Evolutionary conservation across 2,329 filamentous ascomycete genomes (phyloP).

Genomic region (Akanthomyces uredinophilus): DNA sequence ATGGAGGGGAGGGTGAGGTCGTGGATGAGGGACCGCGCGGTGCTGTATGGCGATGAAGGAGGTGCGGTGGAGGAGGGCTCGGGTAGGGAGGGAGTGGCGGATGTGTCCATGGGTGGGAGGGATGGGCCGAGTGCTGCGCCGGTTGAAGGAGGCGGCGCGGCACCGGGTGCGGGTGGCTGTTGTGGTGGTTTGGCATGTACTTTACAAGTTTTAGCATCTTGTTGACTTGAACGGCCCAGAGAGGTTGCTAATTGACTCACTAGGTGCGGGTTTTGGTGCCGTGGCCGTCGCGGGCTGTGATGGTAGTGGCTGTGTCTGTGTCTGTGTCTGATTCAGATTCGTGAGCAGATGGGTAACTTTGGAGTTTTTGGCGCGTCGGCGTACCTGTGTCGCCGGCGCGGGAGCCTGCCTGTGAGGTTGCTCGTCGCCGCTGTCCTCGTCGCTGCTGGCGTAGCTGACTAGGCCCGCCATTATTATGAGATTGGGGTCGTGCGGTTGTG

Average conservation of each 20-base stretch:
- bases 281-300: background rate
- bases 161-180: conserved; percentile 15
- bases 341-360: background rate
- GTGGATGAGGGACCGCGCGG: conserved; percentile 58
- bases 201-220: background rate
- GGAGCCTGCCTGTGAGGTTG: background rate
- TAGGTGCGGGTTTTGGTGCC: background rate
- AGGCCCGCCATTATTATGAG: conserved; percentile 36
- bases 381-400: background rate
- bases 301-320: background rate
- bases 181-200: background rate
- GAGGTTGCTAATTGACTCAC: background rate
- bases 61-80: conserved; percentile 15
- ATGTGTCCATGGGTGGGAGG: conserved; percentile 27
- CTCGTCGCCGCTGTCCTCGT: conserved; percentile 39
- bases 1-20: conserved; percentile 68
- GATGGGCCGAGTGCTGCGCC: conserved; percentile 35
- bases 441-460: conserved; percentile 48
- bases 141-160: conserved; percentile 22
- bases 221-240: background rate
- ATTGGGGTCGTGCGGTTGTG: background rate
- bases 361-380: no score
- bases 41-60: conserved; percentile 61
- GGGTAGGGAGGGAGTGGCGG: background rate
- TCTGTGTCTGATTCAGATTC: background rate